Conservation (phyloP, 1,139 yeast genomes). For the Hanseniaspora sp. region DNA sequence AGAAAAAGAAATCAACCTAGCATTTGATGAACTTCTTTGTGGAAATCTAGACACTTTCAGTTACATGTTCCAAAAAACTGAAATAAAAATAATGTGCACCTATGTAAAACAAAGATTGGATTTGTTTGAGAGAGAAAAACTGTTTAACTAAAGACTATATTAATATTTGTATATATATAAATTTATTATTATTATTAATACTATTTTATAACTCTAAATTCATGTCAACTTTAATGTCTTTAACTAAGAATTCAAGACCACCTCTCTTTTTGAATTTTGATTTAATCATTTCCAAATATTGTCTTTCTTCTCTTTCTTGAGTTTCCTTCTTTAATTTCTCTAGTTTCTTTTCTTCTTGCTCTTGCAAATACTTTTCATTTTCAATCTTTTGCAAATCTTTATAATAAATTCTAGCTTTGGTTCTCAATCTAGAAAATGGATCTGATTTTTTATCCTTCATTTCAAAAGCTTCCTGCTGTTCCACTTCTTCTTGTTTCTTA, state of each 20-base stretch:
- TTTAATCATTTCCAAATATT: slow-evolving; percentile 21
- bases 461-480: slow-evolving; percentile 40
- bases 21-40: slow-evolving; percentile 26
- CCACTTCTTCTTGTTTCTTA: slow-evolving; percentile 59
- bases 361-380: slow-evolving; percentile 36
- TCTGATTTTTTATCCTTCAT: slow-evolving; percentile 49
- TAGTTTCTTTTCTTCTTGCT: slow-evolving; percentile 32
- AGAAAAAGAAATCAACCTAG: slow-evolving; percentile 26
- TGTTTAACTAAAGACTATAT: not conserved
- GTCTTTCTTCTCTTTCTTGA: slow-evolving; percentile 30
- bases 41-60: slow-evolving; percentile 21
- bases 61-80: slow-evolving; percentile 21
- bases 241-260: slow-evolving; percentile 39
- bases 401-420: slow-evolving; percentile 75
- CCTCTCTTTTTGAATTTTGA: slow-evolving; percentile 34
- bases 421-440: slow-evolving; percentile 83
- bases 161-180: not conserved
- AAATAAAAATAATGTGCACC: slow-evolving; percentile 23
- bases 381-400: slow-evolving; percentile 38
- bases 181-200: too few species aligned
- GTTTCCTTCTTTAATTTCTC: slow-evolving; percentile 30
- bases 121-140: slow-evolving; percentile 18
- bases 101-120: slow-evolving; percentile 23
- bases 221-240: slow-evolving; percentile 32
- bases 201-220: slow-evolving; percentile 34